Conservation (phyloP, 1,139 yeast species). For the Yamadazyma triangularis region DNA sequence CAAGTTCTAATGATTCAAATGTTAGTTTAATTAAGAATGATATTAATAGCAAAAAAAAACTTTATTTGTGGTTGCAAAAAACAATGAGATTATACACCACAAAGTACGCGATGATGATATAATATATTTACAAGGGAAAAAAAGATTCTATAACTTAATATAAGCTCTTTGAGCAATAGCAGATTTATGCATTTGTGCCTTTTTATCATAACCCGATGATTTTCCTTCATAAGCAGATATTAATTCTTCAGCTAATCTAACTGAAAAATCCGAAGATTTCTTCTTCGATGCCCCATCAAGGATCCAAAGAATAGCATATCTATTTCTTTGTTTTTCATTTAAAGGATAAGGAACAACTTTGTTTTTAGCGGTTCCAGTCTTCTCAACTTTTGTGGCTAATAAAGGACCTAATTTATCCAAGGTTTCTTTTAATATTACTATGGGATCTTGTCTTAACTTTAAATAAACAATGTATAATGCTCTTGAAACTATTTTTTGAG, state of each 20-base stretch:
- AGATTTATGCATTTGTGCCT: conserved; percentile 74
- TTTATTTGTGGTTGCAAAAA: too few relatives aligned
- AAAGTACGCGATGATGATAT: too few relatives aligned
- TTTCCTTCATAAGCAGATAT: conserved; percentile 72
- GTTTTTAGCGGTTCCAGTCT: conserved; percentile 84
- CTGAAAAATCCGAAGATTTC: conserved; percentile 76
- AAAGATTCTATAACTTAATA: conserved; percentile 25
- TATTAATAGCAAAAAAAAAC: too few relatives aligned
- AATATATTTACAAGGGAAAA: not conserved
- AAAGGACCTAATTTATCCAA: conserved; percentile 84
- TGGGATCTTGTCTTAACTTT: conserved; percentile 71
- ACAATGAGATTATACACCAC: too few relatives aligned
- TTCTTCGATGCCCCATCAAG: conserved; percentile 79
- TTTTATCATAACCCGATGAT: conserved; percentile 81
- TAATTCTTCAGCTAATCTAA: conserved; percentile 87
- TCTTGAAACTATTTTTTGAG: conserved; percentile 67
- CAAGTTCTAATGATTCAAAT: too few relatives aligned
- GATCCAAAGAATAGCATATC: conserved; percentile 89
- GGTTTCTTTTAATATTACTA: conserved; percentile 65
- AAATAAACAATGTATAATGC: conserved; percentile 80
- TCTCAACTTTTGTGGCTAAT: conserved; percentile 70
- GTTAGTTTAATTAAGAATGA: too few relatives aligned
- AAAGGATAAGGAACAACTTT: conserved; percentile 79
- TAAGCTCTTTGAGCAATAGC: conserved; percentile 83
- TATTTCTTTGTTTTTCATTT: conserved; percentile 73